Base-by-base conservation (phyloP, 192 early-diverging fungal species). In the Entomortierella lignicola region DNA sequence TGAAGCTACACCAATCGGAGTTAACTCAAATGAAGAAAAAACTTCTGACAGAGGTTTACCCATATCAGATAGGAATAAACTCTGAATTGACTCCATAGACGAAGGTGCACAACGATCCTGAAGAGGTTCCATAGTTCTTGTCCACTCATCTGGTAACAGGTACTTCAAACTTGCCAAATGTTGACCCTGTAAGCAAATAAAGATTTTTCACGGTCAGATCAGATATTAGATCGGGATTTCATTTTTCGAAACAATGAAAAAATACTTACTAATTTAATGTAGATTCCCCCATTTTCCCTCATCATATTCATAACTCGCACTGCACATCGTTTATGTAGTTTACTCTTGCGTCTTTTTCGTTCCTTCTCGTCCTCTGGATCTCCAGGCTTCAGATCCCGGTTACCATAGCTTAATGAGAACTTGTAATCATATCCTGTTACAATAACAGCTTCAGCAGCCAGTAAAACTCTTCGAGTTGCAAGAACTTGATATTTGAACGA, bases 141-240 rank as follows among this genome's bases (percentile, higher is more conserved):
- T 95, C 89, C 96, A 98, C 82, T 98, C 95, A 2, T 62, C 51
- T 8, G 96, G 96, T n/a, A 98, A 84, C 2, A 98, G 69, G 62
- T 95, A 95, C 21, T 72, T 72, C 51, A 72, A 53, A 54, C 70
- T 72, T 17, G 70, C 70, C 4, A 72, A 61, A 29, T 72, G 70
- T 51, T 72, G 70, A 17, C 70, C 70, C 70, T 72, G n/a, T 43
- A 2, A 32, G n/a, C n/a, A n/a, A n/a, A n/a, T n/a, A n/a, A n/a
- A n/a, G n/a, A n/a, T n/a, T n/a, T n/a, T n/a, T n/a, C n/a, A n/a
- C n/a, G n/a, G n/a, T n/a, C n/a, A n/a, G n/a, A n/a, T n/a, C n/a
- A n/a, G 34, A 37, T 37, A 37, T 47, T 15, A 47, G 44, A 47
- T 47, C 44, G 44, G 44, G 44, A 47, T 47, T 47, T 11, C 15